phyloP scores from a whole-genome alignment of 805 yeast genomes.

The Priceomyces fermenticarens region DNA sequence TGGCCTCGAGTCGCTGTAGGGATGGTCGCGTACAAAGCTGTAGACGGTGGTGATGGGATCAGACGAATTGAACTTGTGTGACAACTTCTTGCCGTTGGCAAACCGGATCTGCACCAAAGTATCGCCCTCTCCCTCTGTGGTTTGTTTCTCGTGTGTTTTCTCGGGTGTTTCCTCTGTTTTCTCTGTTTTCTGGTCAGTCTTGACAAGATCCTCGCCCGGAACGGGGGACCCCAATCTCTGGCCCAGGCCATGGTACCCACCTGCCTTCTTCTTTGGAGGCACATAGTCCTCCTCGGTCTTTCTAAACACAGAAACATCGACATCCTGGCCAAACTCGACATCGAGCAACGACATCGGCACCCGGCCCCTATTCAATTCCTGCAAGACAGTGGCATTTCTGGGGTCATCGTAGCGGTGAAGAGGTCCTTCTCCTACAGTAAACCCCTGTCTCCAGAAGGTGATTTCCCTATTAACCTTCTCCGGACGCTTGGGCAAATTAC shows the following conservation, averaged over 20 bases:
- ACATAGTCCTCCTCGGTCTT: conserved; percentile 77
- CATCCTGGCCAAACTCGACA: conserved; percentile 88
- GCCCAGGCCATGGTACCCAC: conserved; percentile 78
- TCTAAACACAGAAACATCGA: conserved; percentile 82
- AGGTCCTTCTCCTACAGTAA: conserved; percentile 89
- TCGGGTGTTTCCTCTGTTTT: conserved; percentile 13
- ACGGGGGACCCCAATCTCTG: conserved; percentile 87
- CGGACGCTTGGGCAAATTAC: conserved; percentile 20
- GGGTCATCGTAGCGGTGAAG: conserved; percentile 90
- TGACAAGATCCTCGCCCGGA: conserved; percentile 61
- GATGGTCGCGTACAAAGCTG: conserved; percentile 56
- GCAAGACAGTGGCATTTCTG: conserved; percentile 70
- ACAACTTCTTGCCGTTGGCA: conserved; percentile 72
- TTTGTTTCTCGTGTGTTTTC: conserved; percentile 15
- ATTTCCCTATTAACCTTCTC: conserved; percentile 70
- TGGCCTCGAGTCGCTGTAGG: conserved; percentile 45
- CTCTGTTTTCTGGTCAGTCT: conserved; percentile 12
- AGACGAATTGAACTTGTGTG: conserved; percentile 59
- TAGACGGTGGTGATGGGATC: conserved; percentile 68
- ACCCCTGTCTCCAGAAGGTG: conserved; percentile 96
- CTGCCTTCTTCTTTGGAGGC: conserved; percentile 59
- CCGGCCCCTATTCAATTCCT: conserved; percentile 81
- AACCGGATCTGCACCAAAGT: conserved; percentile 79
- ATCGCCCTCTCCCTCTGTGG: conserved; percentile 51
- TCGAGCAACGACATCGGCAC: conserved; percentile 84